Evolutionary conservation across 805 yeast genomes (phyloP), one percentile per base, ranked within the genome.

Genomic region (Torulaspora quercuum): DNA sequence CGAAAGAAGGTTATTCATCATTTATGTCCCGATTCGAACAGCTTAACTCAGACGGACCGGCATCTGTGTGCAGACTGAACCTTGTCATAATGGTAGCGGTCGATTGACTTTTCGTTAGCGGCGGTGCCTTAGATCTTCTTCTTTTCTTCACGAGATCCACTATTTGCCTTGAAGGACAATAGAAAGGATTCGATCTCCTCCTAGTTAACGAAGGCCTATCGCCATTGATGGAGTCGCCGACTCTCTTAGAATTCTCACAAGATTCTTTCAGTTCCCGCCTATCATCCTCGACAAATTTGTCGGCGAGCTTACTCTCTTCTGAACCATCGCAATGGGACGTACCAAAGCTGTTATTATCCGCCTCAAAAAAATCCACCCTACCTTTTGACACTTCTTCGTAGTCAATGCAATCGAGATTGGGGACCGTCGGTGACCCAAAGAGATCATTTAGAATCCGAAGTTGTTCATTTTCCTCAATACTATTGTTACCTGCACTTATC

Each of bases 101-200:
- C 9, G 34, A 27, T 8, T 37, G 41, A 25, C 41, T 37, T 21
- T 33, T 37, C 29, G 18, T 13, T 15, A 32, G 15, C 6, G 21
- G 23, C 6, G 37, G 28, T n/a, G 37, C 14, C 20, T 35, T 37
- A n/a, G 37, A 14, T 14, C 21, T 31, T 33, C 36, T 37, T 23
- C 34, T 37, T 24, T 42, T 42, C 29, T 38, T 36, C 11, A 47
- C 46, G 35, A 47, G 37, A 17, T 47, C 46, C 20, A 31, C 33
- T 17, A 47, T 45, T 33, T 47, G 48, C 28, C 38, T 39, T 18
- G 52, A 45, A 3, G 52, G 52, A 21, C 44, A 28, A 29, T 47
- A 47, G 27, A 47, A 47, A 4, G 52, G 52, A 24, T 47, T 47
- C 13, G 49, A 45, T 27, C 37, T 45, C 15, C 48, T 39, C 7